Conservation (phyloP, 306 rosid species). For the Heteromeles arbutifolia region DNA sequence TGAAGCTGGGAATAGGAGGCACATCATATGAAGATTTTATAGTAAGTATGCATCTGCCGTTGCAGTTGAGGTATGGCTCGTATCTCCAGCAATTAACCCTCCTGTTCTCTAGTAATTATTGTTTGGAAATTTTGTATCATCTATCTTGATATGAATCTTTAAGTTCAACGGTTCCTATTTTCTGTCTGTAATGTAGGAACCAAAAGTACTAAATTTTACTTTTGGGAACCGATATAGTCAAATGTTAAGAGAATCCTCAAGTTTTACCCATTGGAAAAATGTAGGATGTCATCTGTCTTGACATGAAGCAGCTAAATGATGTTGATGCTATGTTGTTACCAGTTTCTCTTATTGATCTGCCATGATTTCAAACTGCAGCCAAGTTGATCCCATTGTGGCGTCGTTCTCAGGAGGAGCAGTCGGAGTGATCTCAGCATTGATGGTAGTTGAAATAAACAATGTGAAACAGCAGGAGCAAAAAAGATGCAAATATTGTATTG, state of each 20-base stretch:
- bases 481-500: conserved; percentile 95
- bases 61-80: conserved; percentile 82
- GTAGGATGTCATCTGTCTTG: conserved; percentile 1
- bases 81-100: conserved; percentile 5
- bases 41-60: conserved; percentile 66
- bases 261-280: neutral
- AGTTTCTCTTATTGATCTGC: conserved; percentile 9
- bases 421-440: conserved; percentile 89
- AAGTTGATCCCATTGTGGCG: conserved; percentile 98
- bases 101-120: neutral
- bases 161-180: neutral
- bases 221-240: neutral
- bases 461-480: conserved; percentile 93
- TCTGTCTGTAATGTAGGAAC: neutral
- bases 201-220: neutral
- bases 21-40: conserved; percentile 91
- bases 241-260: neutral
- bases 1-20: conserved; percentile 91
- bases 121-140: neutral
- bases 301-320: conserved; percentile 6
- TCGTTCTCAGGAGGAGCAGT: conserved; percentile 99
- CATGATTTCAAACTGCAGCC: conserved; percentile 43
- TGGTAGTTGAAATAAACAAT: conserved; percentile 97
- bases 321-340: neutral
- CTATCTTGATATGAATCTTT: neutral